Base-by-base conservation (phyloP, 2,329 filamentous ascomycete species). In the Daldinia sp. region DNA sequence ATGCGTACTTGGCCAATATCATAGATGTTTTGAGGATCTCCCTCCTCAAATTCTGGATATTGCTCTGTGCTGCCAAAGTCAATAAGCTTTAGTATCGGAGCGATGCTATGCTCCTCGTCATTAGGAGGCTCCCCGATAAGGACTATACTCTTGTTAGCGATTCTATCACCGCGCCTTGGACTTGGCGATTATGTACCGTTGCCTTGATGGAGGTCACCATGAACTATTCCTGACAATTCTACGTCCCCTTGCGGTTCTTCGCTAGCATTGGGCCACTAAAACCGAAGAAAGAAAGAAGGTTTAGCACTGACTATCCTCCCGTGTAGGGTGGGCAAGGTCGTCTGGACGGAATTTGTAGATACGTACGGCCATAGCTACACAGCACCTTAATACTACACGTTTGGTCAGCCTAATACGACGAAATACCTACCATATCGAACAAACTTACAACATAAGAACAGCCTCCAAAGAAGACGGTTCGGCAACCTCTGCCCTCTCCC, bases 131-230 rank as follows among this genome's bases (percentile, higher is more conserved):
- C 44, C 15, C 44, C 44, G 15, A 48, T 23, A 28, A 48, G 44
- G 23, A 48, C 44, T 48, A 6, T 7, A 28, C 44, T 15, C 20
- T 28, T 15, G 23, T 48, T 28, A 48, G 44, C 23, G 2, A 15
- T 23, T 7, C 13, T 48, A 9, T 5, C 23, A 48, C 13, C 44
- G 44, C 9, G 28, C 23, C 35, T 4, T 48, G 26, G 44, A 4
- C 12, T 48, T 10, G 44, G 44, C 28, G 15, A 15, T 46, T 7
- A 26, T 20, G 20, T 46, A 48, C 44, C 13, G 23, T 48, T 48
- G 20, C 44, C 44, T 48, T 48, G 44, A 28, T 48, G 44, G 44
- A 48, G 23, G 44, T 48, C 44, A n/a, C 44, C 44, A 15, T 48
- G 44, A 28, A 48, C 44, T 48, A 48, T 48, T 28, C 44, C 44